Evolutionary conservation across 257 asterid genomes (phyloP).

Genomic region (Petunia secreta): DNA sequence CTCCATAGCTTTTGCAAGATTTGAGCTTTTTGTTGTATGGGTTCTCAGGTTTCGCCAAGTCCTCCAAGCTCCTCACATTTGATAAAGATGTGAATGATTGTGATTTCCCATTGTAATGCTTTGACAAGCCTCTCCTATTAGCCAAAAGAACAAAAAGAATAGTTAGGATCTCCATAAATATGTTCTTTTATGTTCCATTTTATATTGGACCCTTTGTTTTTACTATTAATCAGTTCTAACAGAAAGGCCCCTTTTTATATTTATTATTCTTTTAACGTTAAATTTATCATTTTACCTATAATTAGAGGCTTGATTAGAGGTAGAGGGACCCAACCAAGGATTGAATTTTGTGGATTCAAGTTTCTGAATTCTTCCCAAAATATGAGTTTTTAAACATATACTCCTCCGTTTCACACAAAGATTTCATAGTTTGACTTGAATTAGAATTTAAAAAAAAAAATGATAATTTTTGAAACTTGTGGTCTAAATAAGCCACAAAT

Average conservation of each 20-base stretch:
- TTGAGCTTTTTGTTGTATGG: conserved; percentile 66
- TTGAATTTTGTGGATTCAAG: no score
- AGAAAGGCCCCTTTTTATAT: neutral
- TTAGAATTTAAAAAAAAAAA: no score
- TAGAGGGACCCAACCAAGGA: no score
- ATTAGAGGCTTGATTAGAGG: neutral
- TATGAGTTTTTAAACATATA: no score
- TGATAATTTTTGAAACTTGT: no score
- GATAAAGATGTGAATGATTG: conserved; percentile 62
- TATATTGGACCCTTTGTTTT: neutral
- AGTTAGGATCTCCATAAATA: neutral
- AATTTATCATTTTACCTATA: neutral
- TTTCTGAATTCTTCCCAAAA: no score
- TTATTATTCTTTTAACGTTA: neutral
- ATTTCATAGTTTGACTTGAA: no score
- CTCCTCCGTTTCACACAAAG: no score
- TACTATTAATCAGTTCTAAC: neutral
- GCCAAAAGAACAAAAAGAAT: neutral
- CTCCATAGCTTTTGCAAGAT: conserved; percentile 51
- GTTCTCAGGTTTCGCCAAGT: conserved; percentile 61
- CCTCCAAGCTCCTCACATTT: conserved; percentile 56
- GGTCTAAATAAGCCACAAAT: no score
- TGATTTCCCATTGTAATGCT: conserved; percentile 73
- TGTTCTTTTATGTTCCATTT: no score
- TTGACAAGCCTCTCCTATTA: conserved; percentile 70